Percentiles rank a stretch among this genome's conserved stretches.
Conservation (phyloP, 352 stramenopile genomes). For the Globisporangium parvum region DNA sequence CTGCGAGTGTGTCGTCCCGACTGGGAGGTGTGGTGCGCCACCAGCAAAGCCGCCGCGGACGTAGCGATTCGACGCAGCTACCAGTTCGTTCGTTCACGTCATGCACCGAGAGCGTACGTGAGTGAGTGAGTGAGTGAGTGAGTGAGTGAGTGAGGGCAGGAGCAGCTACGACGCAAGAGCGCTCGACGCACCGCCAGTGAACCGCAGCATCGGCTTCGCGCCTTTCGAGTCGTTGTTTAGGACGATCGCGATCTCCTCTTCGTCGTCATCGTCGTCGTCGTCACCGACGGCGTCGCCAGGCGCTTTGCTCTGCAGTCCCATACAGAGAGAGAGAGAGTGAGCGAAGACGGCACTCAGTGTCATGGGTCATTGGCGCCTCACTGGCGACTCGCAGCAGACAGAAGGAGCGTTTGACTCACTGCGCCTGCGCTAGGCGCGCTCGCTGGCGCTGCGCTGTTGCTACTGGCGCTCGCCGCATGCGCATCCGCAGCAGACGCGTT, state of each 20-base stretch:
- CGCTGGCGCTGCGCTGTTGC: neutral
- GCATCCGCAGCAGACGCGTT: conserved; percentile 21
- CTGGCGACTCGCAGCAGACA: too few relatives aligned
- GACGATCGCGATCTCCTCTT: conserved; percentile 81
- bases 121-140: neutral
- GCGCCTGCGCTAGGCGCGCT: neutral
- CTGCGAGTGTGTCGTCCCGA: conserved; percentile 17
- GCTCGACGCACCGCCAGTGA: conserved; percentile 51
- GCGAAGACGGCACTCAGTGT: too few relatives aligned
- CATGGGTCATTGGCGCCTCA: too few relatives aligned
- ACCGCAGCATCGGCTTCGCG: conserved; percentile 70
- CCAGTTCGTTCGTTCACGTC: neutral
- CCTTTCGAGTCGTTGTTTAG: conserved; percentile 55
- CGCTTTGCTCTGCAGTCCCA: neutral
- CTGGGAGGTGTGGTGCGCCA: conserved; percentile 24
- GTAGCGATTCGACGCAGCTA: conserved; percentile 53
- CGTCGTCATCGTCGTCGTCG: conserved; percentile 79
- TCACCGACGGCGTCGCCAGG: conserved; percentile 8
- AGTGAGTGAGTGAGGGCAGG: too few relatives aligned
- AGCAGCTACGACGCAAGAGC: neutral
- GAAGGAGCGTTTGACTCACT: neutral
- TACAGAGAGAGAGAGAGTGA: neutral
- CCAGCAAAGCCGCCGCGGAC: conserved; percentile 52
- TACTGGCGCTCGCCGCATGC: neutral
- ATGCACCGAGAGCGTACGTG: neutral